Conservation (phyloP, 108 stramenopile species). For the Skeletonema costatum region DNA sequence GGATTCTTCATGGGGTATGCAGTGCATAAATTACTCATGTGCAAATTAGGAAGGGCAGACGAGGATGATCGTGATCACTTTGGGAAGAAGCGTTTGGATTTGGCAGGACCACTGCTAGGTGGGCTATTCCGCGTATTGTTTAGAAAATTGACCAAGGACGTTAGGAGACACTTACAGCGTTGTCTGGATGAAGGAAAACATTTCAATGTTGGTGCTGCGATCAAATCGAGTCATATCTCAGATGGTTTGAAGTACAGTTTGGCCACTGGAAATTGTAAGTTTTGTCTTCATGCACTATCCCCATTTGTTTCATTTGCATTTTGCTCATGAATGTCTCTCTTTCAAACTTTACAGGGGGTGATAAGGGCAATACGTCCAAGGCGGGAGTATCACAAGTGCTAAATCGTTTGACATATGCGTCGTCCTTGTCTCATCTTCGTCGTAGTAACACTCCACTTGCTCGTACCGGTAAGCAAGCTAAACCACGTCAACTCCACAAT, state of each 20-base stretch:
- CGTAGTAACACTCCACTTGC: conserved; percentile 98
- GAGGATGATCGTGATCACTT: conserved; percentile 99
- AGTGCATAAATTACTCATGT: conserved; percentile 97
- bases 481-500: conserved; percentile 98
- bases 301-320: background rate
- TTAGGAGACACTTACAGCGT: conserved; percentile 91
- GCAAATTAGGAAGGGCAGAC: conserved; percentile 89
- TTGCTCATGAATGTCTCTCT: background rate
- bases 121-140: conserved; percentile 96
- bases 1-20: conserved; percentile 99
- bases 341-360: conserved; percentile 70
- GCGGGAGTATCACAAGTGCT: conserved; percentile 99
- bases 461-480: conserved; percentile 97
- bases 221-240: conserved; percentile 96
- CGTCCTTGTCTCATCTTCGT: conserved; percentile 96
- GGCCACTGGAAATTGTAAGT: conserved; percentile 99
- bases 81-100: conserved; percentile 99
- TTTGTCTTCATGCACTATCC: background rate
- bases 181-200: conserved; percentile 96
- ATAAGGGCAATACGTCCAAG: conserved; percentile 88
- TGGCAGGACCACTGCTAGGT: conserved; percentile 97
- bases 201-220: conserved; percentile 94
- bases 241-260: conserved; percentile 97
- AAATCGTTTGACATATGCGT: conserved; percentile 97
- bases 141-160: conserved; percentile 93